Conservation (phyloP, 2,329 filamentous ascomycete species). For the Verticillium klebahnii region DNA sequence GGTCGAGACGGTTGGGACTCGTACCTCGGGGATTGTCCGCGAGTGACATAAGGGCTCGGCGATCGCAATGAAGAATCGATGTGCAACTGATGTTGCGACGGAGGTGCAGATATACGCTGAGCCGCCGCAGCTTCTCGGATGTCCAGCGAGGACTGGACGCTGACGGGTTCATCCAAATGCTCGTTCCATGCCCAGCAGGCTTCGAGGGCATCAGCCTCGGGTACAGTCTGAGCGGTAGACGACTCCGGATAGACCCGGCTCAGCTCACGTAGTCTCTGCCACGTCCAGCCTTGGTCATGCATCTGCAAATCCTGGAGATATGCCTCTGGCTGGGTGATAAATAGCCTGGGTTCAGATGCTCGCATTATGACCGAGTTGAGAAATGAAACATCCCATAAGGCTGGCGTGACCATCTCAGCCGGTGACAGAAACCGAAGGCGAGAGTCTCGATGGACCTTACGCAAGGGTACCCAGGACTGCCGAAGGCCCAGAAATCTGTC, state of each 20-base stretch:
- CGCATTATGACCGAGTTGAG: conserved; percentile 71
- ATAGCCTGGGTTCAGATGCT: conserved; percentile 61
- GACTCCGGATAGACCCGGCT: conserved; percentile 49
- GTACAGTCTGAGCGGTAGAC: conserved; percentile 34
- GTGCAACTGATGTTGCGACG: conserved; percentile 34
- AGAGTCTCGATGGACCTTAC: conserved; percentile 71
- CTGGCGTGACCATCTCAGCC: conserved; percentile 68
- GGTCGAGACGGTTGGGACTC: conserved; percentile 39
- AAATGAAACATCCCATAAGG: conserved; percentile 67
- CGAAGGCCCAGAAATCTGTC: conserved; percentile 55
- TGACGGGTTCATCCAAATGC: conserved; percentile 54
- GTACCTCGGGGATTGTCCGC: conserved; percentile 35
- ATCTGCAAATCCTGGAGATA: conserved; percentile 62
- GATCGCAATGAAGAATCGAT: conserved; percentile 29
- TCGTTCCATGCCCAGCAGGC: conserved; percentile 65
- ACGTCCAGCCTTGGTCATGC: conserved; percentile 59
- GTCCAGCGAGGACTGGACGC: conserved; percentile 36
- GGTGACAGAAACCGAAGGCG: conserved; percentile 66
- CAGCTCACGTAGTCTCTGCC: conserved; percentile 63
- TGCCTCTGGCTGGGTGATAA: conserved; percentile 69
- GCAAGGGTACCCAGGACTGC: conserved; percentile 68
- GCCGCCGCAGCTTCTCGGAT: conserved; percentile 30
- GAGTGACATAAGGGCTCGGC: conserved; percentile 27
- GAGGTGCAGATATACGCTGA: conserved; percentile 35
- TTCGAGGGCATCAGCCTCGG: conserved; percentile 59